Percentiles rank a stretch among this genome's conserved stretches.
phyloP scores from a whole-genome alignment of 2,329 filamentous ascomycete genomes.

The Geosmithia morbida region DNA sequence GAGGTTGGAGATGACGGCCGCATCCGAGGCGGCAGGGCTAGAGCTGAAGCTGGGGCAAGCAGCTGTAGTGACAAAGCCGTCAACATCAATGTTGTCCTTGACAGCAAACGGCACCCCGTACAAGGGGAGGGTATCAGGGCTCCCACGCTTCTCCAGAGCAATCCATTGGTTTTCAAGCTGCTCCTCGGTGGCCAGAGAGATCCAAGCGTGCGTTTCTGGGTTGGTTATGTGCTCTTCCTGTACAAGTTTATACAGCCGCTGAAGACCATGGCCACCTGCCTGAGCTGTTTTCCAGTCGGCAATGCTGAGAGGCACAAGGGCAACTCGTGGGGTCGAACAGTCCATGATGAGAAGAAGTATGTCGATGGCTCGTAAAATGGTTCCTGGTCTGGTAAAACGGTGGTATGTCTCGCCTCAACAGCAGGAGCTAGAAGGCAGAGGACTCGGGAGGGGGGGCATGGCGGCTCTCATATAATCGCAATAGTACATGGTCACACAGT shows the following conservation, averaged over 20 bases:
- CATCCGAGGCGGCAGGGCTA: conserved; percentile 25
- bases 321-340: neutral
- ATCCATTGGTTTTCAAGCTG: conserved; percentile 1
- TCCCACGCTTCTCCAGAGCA: conserved; percentile 3
- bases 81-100: conserved; percentile 42
- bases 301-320: neutral
- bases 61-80: conserved; percentile 34
- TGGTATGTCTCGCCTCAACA: neutral
- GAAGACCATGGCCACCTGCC: neutral
- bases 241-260: neutral
- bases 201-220: neutral
- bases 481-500: neutral
- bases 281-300: neutral
- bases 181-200: conserved; percentile 1
- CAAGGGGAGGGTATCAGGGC: conserved; percentile 23
- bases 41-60: conserved; percentile 34
- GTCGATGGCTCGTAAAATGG: no score
- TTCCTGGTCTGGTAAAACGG: no score
- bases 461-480: neutral
- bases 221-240: neutral
- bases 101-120: conserved; percentile 42
- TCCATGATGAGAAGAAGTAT: neutral
- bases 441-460: no score
- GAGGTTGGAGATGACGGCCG: conserved; percentile 31
- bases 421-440: neutral